phyloP scores from a whole-genome alignment of 345 rosid species.

The Pugionium cornutum region DNA sequence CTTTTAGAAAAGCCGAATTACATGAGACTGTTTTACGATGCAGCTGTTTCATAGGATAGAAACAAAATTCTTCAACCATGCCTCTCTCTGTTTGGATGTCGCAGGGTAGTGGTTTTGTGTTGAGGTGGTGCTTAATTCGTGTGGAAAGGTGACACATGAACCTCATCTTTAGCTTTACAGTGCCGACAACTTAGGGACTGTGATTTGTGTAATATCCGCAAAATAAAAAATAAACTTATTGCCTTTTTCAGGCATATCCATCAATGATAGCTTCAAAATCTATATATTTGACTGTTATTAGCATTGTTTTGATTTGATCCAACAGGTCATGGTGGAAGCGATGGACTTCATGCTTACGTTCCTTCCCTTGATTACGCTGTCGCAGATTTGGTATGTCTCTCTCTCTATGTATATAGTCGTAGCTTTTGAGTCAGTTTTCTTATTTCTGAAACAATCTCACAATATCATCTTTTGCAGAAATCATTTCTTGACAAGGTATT shows the following conservation, averaged over 20 bases:
- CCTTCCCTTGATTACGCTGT: constrained; percentile 84
- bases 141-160: constrained; percentile 58
- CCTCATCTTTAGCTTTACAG: constrained; percentile 45
- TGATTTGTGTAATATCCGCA: constrained; percentile 5
- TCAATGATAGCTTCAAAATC: neutral
- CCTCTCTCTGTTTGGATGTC: constrained; percentile 71
- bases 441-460: constrained; percentile 1
- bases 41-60: constrained; percentile 45
- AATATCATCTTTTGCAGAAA: constrained; percentile 50
- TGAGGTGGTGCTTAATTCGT: constrained; percentile 55
- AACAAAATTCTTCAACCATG: constrained; percentile 44
- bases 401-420: neutral
- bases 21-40: neutral
- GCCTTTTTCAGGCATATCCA: neutral
- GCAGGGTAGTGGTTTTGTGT: constrained; percentile 55
- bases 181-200: constrained; percentile 21
- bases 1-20: neutral
- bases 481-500: constrained; percentile 63
- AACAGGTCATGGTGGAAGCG: constrained; percentile 95
- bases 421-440: neutral
- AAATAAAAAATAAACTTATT: neutral
- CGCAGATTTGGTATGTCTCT: constrained; percentile 59
- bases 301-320: neutral
- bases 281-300: neutral
- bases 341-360: constrained; percentile 86